These are phyloP conservation scores for Pythium dissotocum DNA, from an alignment of 352 stramenopile genomes.

Conservation along the genomic window DNA sequence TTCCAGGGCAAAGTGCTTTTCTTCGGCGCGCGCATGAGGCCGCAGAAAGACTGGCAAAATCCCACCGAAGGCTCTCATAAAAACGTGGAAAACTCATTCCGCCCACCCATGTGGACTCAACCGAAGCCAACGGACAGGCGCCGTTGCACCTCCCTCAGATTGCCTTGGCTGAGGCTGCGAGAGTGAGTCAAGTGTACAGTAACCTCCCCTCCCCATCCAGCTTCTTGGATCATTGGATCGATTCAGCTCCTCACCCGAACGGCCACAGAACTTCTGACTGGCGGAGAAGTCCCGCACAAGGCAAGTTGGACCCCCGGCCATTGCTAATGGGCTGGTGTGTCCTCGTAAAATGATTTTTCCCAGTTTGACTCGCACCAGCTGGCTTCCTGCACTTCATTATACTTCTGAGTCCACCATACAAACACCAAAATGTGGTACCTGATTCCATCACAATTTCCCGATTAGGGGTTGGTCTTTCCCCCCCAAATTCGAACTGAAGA, in stretches of 20 bases:
- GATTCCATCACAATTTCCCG: neutral
- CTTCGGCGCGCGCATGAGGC: too few relatives aligned
- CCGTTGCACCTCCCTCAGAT: neutral
- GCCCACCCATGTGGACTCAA: neutral
- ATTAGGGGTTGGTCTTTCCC: neutral
- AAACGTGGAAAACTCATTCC: neutral
- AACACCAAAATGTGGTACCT: neutral
- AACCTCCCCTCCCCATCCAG: neutral
- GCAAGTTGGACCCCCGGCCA: neutral
- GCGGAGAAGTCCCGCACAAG: neutral
- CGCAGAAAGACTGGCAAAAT: neutral
- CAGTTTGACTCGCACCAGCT: neutral
- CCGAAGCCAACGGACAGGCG: neutral
- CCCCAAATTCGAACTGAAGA: too few relatives aligned
- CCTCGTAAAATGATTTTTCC: constrained; percentile 7
- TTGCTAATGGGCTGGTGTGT: neutral
- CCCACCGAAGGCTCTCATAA: neutral
- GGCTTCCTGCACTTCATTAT: neutral
- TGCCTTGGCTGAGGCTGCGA: neutral
- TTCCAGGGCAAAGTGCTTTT: too few relatives aligned
- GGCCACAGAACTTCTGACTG: neutral
- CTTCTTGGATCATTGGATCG: neutral
- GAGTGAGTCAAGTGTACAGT: neutral
- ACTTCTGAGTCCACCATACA: neutral
- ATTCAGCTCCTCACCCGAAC: neutral